These are phyloP conservation scores for Lachnellula arida DNA, from an alignment of 2,329 filamentous ascomycete species.

Conservation along the genomic window DNA sequence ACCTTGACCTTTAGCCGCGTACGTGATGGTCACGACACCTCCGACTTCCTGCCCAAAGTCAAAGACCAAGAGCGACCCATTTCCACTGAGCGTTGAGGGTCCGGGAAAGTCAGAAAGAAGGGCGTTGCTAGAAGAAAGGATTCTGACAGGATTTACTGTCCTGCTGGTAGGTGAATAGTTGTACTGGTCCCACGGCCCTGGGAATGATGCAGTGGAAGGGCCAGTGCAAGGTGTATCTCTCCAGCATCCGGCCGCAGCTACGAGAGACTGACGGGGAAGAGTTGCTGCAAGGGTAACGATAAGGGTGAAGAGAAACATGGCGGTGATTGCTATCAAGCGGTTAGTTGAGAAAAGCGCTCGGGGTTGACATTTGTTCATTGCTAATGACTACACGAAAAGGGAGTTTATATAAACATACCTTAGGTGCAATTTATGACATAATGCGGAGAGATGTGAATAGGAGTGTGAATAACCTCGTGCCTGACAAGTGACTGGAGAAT, in stretches of 20 bases:
- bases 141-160: conserved; percentile 40
- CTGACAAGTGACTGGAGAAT: not conserved
- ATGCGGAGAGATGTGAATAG: not conserved
- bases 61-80: conserved; percentile 50
- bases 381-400: not conserved
- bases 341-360: not conserved
- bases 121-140: conserved; percentile 33
- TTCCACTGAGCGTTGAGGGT: conserved; percentile 24
- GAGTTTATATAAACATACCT: not conserved
- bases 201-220: conserved; percentile 45
- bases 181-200: conserved; percentile 53
- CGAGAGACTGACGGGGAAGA: not conserved
- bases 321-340: not conserved
- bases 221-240: conserved; percentile 49
- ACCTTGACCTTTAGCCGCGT: conserved; percentile 38
- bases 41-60: conserved; percentile 57
- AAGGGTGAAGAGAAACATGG: conserved; percentile 4
- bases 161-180: conserved; percentile 52
- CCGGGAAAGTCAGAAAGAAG: conserved; percentile 30
- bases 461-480: not conserved
- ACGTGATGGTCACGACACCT: conserved; percentile 49
- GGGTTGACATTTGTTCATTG: not conserved
- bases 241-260: conserved; percentile 44
- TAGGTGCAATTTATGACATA: not conserved
- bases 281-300: conserved; percentile 1